Evolutionary conservation across 306 rosid genomes (phyloP).

Genomic region (Vachellia pachyceras): DNA sequence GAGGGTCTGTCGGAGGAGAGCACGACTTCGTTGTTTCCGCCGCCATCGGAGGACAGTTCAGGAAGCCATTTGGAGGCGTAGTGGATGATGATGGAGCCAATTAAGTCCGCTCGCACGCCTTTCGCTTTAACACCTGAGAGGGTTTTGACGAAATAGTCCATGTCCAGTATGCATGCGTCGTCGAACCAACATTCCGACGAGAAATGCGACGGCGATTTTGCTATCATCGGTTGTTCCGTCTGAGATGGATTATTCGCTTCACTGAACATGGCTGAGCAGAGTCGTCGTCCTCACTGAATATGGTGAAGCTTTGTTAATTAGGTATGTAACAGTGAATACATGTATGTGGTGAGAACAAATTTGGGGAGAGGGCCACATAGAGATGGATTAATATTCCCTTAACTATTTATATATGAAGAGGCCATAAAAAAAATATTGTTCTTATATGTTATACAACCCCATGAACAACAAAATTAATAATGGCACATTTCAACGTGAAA

Average conservation of each 20-base stretch:
- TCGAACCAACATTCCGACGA: conserved; percentile 76
- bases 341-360: neutral
- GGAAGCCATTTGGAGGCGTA: conserved; percentile 98
- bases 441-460: neutral
- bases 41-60: conserved; percentile 60
- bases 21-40: neutral
- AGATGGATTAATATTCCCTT: conserved; percentile 49
- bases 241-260: conserved; percentile 51
- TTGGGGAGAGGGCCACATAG: conserved; percentile 50
- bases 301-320: no score
- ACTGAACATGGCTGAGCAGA: neutral
- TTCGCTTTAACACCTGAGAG: conserved; percentile 78
- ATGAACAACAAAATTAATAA: conserved; percentile 54
- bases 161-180: conserved; percentile 83
- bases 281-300: neutral
- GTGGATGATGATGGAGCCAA: conserved; percentile 86
- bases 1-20: conserved; percentile 20
- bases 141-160: conserved; percentile 95
- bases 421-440: conserved; percentile 24
- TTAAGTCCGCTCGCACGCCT: conserved; percentile 77
- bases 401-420: conserved; percentile 24
- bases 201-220: conserved; percentile 58
- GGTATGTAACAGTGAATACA: neutral
- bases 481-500: conserved; percentile 41
- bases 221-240: conserved; percentile 43